Percentiles rank a stretch among this genome's conserved stretches.
Conservation (phyloP, 2,329 filamentous ascomycete species). For the Teratosphaeria destructans region DNA sequence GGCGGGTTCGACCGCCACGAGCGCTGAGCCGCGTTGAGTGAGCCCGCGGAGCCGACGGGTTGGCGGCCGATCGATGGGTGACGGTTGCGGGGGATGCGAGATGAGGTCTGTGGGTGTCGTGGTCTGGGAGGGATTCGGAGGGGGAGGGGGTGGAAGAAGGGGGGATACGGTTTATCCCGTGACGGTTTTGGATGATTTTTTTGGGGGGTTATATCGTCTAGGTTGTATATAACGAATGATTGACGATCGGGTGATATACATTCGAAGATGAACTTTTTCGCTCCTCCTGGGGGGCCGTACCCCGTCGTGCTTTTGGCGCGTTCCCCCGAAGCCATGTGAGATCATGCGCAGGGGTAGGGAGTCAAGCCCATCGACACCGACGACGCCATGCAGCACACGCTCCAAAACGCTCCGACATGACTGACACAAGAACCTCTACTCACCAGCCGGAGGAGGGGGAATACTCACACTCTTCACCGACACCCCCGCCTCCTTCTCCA, state of each 20-base stretch:
- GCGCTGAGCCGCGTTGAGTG: background rate
- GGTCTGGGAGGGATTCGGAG: background rate
- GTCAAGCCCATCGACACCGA: background rate
- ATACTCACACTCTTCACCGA: background rate
- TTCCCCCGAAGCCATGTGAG: too few relatives aligned
- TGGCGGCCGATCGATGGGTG: slow-evolving; percentile 13
- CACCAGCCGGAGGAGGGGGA: too few relatives aligned
- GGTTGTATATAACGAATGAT: background rate
- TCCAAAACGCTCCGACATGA: background rate
- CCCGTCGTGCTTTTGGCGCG: too few relatives aligned
- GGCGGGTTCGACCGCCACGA: background rate
- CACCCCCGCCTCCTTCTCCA: slow-evolving; percentile 8
- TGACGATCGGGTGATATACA: background rate
- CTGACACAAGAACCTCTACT: background rate
- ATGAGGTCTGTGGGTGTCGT: slow-evolving; percentile 20
- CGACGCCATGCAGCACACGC: background rate
- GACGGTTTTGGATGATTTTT: background rate
- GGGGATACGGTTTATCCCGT: background rate
- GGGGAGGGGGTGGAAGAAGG: background rate
- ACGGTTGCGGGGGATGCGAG: slow-evolving; percentile 28
- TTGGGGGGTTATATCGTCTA: background rate
- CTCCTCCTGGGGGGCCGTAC: too few relatives aligned
- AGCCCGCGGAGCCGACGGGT: too few relatives aligned
- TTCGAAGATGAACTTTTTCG: too few relatives aligned
- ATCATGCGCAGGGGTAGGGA: too few relatives aligned